Evolutionary conservation across 306 rosid genomes (phyloP), one percentile per base, ranked within the genome.

Genomic region (Medicago arabica): DNA sequence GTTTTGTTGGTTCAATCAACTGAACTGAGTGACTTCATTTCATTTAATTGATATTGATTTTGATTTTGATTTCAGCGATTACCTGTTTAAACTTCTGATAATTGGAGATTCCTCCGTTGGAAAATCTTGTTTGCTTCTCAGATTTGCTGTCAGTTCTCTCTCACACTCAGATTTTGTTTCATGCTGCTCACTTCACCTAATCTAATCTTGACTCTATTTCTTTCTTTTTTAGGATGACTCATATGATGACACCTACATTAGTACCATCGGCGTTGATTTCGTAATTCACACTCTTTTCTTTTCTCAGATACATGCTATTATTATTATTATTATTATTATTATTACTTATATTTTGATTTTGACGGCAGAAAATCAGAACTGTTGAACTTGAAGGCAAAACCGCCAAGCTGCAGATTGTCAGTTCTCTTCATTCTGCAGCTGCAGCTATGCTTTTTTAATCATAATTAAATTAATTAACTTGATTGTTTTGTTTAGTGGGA

Each of bases 31-130:
- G 28, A 23, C 28, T 23, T 2, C 3, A 23, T 23, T 21, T 21
- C 23, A 21, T 21, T 21, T 21, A 21, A 21, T 23, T 23, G 1
- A 23, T 23, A 0, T 1, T 23, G 28, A 23, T 23, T 23, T 23
- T 23, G 28, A 23, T 23, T 23, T 23, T 23, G 28, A 23, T 23
- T 23, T 23, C 68, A 95, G 98, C 85, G 98, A 95, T 85, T 92
- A 95, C 80, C 81, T 95, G 79, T 91, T 91, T 86, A 94, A 91
- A 91, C 93, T 94, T 81, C 85, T 94, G 75, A 85, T 94, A 1
- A 92, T 95, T 79, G 98, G 97, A 13, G 98, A 92, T 86, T 95
- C 98, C 19, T 95, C 98, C 41, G 98, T 95, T 1, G 98, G 98
- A 66, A 95, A 95, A 62, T 92, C 98, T 4, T 90, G 98, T 72